These are phyloP conservation scores for Kodamaea restingae DNA, from an alignment of 805 yeast species.

Conservation along the genomic window DNA sequence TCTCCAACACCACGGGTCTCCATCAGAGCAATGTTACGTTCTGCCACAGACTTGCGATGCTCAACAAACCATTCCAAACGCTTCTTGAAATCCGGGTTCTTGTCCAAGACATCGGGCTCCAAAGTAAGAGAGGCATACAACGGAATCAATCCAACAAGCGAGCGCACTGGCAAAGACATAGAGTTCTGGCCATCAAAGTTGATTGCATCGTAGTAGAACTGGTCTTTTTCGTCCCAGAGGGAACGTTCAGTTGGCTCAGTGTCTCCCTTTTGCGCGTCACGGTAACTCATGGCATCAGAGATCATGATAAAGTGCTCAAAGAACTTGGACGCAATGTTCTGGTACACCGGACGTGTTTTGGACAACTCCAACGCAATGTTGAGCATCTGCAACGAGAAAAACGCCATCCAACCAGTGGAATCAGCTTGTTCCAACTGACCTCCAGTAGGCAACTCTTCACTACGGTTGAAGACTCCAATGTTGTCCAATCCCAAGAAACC, in stretches of 20 bases:
- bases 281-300: constrained; percentile 89
- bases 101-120: constrained; percentile 75
- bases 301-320: constrained; percentile 88
- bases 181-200: constrained; percentile 68
- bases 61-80: constrained; percentile 81
- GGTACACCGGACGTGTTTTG: constrained; percentile 78
- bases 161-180: constrained; percentile 76
- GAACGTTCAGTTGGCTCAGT: constrained; percentile 40
- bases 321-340: constrained; percentile 89
- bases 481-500: constrained; percentile 92
- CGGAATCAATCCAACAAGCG: constrained; percentile 89
- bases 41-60: constrained; percentile 64
- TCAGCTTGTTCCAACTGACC: constrained; percentile 90
- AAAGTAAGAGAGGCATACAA: constrained; percentile 83
- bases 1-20: constrained; percentile 76
- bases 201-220: constrained; percentile 88
- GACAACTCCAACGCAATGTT: constrained; percentile 90
- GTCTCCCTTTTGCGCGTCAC: constrained; percentile 38
- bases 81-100: constrained; percentile 77
- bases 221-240: constrained; percentile 85
- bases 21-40: constrained; percentile 85
- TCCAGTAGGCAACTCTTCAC: constrained; percentile 91
- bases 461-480: constrained; percentile 87
- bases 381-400: constrained; percentile 84
- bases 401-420: constrained; percentile 97